A percentile compares a stretch with the other conserved stretches of the same genome.
Conservation (phyloP, 116 monocot genomes). For the Phalaenopsis hybrid region DNA sequence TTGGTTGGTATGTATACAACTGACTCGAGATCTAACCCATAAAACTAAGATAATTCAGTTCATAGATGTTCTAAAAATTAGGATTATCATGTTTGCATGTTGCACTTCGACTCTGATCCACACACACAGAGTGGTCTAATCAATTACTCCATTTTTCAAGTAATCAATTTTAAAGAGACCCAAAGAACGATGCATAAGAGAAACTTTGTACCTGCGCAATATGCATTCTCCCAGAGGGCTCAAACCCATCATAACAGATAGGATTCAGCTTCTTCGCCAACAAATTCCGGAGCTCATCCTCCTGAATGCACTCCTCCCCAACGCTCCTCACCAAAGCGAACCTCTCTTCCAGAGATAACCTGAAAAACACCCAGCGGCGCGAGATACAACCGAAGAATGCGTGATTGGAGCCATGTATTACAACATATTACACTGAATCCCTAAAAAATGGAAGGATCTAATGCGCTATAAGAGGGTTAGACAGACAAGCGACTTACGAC, state of each 20-base stretch:
- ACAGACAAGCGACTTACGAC: background rate
- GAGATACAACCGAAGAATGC: background rate
- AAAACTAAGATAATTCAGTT: background rate
- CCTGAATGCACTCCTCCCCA: conserved; percentile 92
- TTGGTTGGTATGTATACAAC: too few species aligned
- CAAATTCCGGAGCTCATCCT: conserved; percentile 66
- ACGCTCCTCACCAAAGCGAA: conserved; percentile 64
- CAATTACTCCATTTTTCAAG: background rate
- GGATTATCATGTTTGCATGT: background rate
- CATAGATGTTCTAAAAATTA: background rate
- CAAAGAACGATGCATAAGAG: background rate
- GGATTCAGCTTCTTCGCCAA: conserved; percentile 77
- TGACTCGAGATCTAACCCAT: background rate
- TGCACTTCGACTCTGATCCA: background rate
- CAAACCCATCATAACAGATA: conserved; percentile 84
- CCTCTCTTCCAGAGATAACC: conserved; percentile 56
- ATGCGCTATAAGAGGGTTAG: background rate
- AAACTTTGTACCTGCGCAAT: conserved; percentile 47
- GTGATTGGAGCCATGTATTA: too few species aligned
- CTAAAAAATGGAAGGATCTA: background rate
- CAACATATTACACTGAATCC: background rate
- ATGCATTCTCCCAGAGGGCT: conserved; percentile 97
- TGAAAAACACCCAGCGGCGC: background rate
- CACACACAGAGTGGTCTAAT: background rate
- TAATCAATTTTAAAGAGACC: background rate